Percentiles rank a stretch among this genome's conserved stretches.
Conservation (phyloP, 495 filamentous ascomycete species). For the Lophium mytilinum region DNA sequence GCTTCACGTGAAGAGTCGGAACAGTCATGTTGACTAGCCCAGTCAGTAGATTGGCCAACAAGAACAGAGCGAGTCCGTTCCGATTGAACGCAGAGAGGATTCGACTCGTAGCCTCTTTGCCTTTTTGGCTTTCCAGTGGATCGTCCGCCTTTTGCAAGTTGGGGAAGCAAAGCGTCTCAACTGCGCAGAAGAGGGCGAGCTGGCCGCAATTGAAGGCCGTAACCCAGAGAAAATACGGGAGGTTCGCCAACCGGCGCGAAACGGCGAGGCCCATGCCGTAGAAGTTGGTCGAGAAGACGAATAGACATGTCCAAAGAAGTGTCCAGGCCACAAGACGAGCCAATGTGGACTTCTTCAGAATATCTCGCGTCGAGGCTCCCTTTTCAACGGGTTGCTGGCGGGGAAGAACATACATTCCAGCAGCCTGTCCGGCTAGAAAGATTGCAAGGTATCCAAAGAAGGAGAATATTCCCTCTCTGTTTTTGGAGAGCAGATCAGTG, state of each 20-base stretch:
- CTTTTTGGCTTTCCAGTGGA: slow-evolving; percentile 40
- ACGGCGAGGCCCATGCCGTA: slow-evolving; percentile 66
- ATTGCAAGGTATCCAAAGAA: slow-evolving; percentile 92
- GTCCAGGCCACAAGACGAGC: slow-evolving; percentile 52
- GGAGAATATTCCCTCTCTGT: slow-evolving; percentile 76
- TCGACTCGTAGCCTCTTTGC: slow-evolving; percentile 60
- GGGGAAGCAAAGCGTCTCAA: slow-evolving; percentile 73
- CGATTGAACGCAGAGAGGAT: slow-evolving; percentile 78
- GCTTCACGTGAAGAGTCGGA: slow-evolving; percentile 63
- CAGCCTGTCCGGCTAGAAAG: slow-evolving; percentile 80
- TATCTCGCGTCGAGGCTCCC: slow-evolving; percentile 31
- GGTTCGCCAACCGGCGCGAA: slow-evolving; percentile 83
- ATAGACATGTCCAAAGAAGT: slow-evolving; percentile 58
- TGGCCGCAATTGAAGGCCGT: slow-evolving; percentile 77
- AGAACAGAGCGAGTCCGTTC: slow-evolving; percentile 79
- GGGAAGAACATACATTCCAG: slow-evolving; percentile 70
- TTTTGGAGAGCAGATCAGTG: slow-evolving; percentile 63
- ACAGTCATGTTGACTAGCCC: slow-evolving; percentile 81
- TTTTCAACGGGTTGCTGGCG: slow-evolving; percentile 29
- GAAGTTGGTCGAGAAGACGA: slow-evolving; percentile 55
- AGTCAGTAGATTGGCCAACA: slow-evolving; percentile 82
- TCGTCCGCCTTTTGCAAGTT: slow-evolving; percentile 48
- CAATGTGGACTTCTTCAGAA: slow-evolving; percentile 43
- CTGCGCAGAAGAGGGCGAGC: slow-evolving; percentile 63
- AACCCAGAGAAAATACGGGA: slow-evolving; percentile 91